Evolutionary conservation across 23 red algal species (phyloP), one percentile per base, ranked within the genome.

Genomic region (Chondrus crispus): DNA sequence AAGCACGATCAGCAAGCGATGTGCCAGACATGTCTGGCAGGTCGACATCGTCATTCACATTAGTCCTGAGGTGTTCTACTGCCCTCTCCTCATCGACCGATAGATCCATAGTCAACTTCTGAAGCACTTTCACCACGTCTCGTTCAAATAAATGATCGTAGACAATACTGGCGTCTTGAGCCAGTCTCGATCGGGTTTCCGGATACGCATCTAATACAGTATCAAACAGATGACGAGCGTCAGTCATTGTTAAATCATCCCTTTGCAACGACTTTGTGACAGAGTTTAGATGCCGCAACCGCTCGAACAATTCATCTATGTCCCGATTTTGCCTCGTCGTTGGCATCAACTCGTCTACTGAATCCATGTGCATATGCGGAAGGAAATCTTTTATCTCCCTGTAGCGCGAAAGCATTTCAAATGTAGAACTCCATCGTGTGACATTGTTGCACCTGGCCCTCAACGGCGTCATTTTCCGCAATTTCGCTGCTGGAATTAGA

Each of bases 241-340:
- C 48, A 37, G 26, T 28, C 26, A 83, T 53, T 54, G 78, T 53
- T 33, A 45, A 16, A 53, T 2, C 40, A 19, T 83, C 78, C 33
- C 51, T 37, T 52, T 83, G 50, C 78, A 83, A 38, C 48, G 32
- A 28, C 40, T 83, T 83, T 53, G 74, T 83, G 29, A 83, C 78
- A 1, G 9, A 83, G 9, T 83, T 45, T 0, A 62, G 57, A 20
- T 83, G 26, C 41, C 30, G 28, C 51, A 83, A 45, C 32, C 29
- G 19, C 32, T 38, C 16, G 1, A 62, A 0, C 29, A n/a, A 1
- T 60, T 58, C 28, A 4, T 53, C 78, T 26, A 63, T 26, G 45
- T 68, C 41, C n/a, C 78, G 28, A 60, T 60, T 37, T 83, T 62
- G 48, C 24, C 26, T 52, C 28, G 78, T 37, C 19, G 9, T 53